Evolutionary conservation across 805 yeast genomes (phyloP).

Genomic region (Starmerella stellata): DNA sequence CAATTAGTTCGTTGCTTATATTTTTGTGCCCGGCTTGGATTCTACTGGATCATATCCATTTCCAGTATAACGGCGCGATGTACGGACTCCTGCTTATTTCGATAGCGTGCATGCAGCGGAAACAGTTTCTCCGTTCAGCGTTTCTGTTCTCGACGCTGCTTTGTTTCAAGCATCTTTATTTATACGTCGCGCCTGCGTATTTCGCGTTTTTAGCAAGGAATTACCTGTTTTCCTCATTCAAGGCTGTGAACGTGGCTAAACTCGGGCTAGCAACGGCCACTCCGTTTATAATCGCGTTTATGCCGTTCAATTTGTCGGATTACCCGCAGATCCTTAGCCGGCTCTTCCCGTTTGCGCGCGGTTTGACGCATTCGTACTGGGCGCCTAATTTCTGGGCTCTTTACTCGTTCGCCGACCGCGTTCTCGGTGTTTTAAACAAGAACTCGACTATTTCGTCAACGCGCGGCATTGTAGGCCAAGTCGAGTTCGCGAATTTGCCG

Average conservation of each 20-base stretch:
- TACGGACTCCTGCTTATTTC: constrained; percentile 66
- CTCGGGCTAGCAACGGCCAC: constrained; percentile 41
- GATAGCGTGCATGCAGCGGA: constrained; percentile 48
- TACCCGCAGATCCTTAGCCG: constrained; percentile 45
- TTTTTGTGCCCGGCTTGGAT: constrained; percentile 78
- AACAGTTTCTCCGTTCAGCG: constrained; percentile 36
- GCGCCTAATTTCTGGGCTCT: constrained; percentile 97
- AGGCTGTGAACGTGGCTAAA: constrained; percentile 42
- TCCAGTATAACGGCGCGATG: constrained; percentile 90
- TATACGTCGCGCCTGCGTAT: constrained; percentile 87
- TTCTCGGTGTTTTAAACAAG: constrained; percentile 26
- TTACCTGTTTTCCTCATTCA: constrained; percentile 37
- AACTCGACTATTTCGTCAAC: constrained; percentile 34
- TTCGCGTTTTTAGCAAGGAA: constrained; percentile 59
- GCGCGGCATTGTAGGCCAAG: constrained; percentile 83
- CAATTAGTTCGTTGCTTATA: constrained; percentile 65
- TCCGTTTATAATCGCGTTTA: constrained; percentile 43
- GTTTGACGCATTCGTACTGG: constrained; percentile 96
- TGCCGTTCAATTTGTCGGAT: constrained; percentile 50
- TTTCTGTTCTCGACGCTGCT: constrained; percentile 54
- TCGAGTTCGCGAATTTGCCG: constrained; percentile 63
- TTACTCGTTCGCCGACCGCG: constrained; percentile 65
- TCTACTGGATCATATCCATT: constrained; percentile 86
- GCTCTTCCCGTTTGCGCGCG: constrained; percentile 84
- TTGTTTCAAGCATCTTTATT: constrained; percentile 86